phyloP scores from a whole-genome alignment of 2,329 filamentous ascomycete species.

The Hypoxylon sp. region DNA sequence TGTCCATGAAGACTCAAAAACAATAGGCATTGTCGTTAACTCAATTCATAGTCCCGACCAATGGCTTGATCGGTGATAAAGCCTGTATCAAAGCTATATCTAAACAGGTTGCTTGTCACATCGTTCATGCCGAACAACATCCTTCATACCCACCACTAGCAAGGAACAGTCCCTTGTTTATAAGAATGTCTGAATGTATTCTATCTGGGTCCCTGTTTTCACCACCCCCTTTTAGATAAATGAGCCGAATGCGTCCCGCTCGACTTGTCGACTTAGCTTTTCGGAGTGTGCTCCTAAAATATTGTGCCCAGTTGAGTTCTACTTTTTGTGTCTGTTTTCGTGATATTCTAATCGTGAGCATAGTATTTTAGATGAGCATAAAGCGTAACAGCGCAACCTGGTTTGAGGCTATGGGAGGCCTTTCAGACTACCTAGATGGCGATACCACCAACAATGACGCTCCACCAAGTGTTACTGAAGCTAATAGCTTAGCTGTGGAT shows the following conservation, averaged over 20 bases:
- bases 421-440: not conserved
- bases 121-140: not conserved
- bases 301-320: not conserved
- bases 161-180: not conserved
- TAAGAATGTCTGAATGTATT: not conserved
- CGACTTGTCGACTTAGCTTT: not conserved
- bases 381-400: not conserved
- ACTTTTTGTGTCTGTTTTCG: slow-evolving; percentile 1
- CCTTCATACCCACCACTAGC: not conserved
- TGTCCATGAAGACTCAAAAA: slow-evolving; percentile 3
- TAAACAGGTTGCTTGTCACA: not conserved
- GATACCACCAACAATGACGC: not conserved
- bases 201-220: not conserved
- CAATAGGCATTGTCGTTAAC: slow-evolving; percentile 17
- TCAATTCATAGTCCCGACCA: not conserved
- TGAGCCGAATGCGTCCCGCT: not conserved
- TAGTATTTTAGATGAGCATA: slow-evolving; percentile 3
- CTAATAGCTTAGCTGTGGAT: slow-evolving; percentile 9
- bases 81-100: not conserved
- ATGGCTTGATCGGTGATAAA: not conserved
- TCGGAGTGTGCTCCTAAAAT: not conserved
- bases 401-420: not conserved
- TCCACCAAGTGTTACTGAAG: not conserved
- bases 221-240: slow-evolving; percentile 2
- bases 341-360: not conserved